Conservation (phyloP, 192 early-diverging fungal species). For the Coemansia sp. region DNA sequence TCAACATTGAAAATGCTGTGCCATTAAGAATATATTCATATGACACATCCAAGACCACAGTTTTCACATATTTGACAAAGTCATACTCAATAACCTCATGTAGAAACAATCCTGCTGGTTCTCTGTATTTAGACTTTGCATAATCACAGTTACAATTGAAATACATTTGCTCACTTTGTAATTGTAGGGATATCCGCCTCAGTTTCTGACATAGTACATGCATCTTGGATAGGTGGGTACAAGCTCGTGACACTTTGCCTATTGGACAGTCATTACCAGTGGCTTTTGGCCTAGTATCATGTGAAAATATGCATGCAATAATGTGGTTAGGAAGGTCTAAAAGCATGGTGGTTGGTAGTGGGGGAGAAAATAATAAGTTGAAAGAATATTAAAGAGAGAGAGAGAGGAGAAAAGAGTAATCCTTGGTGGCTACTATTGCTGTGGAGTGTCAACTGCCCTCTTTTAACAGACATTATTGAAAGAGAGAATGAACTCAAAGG, state of each 20-base stretch:
- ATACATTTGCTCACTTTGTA: background rate
- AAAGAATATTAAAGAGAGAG: too few species aligned
- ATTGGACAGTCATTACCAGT: too few species aligned
- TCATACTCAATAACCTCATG: background rate
- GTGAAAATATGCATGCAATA: background rate
- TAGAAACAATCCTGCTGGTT: background rate
- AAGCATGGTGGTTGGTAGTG: background rate
- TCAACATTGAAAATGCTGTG: background rate
- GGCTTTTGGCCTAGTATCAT: background rate
- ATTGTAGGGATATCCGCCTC: background rate
- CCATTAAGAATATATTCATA: slow-evolving; percentile 2
- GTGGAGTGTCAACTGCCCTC: too few species aligned
- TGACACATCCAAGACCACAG: background rate
- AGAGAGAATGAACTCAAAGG: too few species aligned
- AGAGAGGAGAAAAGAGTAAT: too few species aligned
- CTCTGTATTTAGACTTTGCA: background rate
- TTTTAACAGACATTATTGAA: too few species aligned
- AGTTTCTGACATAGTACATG: background rate
- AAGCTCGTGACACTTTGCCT: too few species aligned
- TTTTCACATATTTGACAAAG: background rate
- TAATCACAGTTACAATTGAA: background rate
- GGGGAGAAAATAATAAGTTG: too few species aligned
- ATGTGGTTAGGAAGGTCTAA: background rate
- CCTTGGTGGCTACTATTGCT: too few species aligned
- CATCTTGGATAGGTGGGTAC: too few species aligned